A percentile compares a stretch with the other conserved stretches of the same genome.
phyloP scores from a whole-genome alignment of 768 basidiomycete genomes.

The Calvatia gigantea region DNA sequence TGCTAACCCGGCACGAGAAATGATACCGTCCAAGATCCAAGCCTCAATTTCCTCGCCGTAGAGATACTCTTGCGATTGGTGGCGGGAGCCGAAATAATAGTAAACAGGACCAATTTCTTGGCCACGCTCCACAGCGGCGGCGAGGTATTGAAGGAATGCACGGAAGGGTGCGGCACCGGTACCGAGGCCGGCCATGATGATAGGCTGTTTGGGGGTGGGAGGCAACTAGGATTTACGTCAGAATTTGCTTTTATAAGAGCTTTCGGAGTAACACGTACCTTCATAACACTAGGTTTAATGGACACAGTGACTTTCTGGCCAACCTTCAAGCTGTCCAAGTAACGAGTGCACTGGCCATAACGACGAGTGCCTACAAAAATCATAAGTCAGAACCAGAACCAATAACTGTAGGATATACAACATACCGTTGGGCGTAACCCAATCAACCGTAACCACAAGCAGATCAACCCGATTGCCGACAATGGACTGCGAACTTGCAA shows the following conservation, averaged over 20 bases:
- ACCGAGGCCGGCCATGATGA: slow-evolving; percentile 98
- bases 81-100: slow-evolving; percentile 98
- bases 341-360: slow-evolving; percentile 95
- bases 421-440: slow-evolving; percentile 81
- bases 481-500: slow-evolving; percentile 92
- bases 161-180: slow-evolving; percentile 99
- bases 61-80: slow-evolving; percentile 93
- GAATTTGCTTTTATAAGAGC: neutral
- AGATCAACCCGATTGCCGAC: slow-evolving; percentile 95
- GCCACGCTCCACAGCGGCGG: slow-evolving; percentile 72
- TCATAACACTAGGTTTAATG: slow-evolving; percentile 99
- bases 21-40: slow-evolving; percentile 78
- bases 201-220: slow-evolving; percentile 76
- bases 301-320: slow-evolving; percentile 97
- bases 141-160: slow-evolving; percentile 96
- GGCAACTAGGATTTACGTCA: slow-evolving; percentile 57
- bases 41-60: slow-evolving; percentile 97
- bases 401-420: slow-evolving; percentile 9
- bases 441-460: slow-evolving; percentile 94
- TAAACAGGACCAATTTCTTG: slow-evolving; percentile 86
- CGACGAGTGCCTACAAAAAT: slow-evolving; percentile 55
- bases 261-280: slow-evolving; percentile 45
- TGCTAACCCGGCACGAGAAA: slow-evolving; percentile 89
- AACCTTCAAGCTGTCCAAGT: slow-evolving; percentile 76
- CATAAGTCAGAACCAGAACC: slow-evolving; percentile 4